Evolutionary conservation across 2,329 filamentous ascomycete species (phyloP).

Genomic region (Cytospora chrysosperma): DNA sequence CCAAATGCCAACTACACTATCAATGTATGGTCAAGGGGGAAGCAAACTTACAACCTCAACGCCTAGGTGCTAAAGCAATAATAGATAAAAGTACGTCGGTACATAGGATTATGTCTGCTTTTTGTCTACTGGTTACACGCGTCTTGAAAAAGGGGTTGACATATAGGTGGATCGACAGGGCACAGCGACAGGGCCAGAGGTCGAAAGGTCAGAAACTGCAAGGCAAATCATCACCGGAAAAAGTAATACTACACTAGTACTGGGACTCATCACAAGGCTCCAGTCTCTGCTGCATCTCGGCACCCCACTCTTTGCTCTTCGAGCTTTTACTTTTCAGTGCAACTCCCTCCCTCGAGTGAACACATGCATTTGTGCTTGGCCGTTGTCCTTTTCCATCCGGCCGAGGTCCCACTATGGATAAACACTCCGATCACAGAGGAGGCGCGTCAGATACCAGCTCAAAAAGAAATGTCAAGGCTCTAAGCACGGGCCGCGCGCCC

Average conservation of each 20-base stretch:
- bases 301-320: neutral
- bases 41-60: neutral
- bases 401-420: neutral
- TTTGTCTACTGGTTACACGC: neutral
- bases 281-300: neutral
- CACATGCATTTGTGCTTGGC: neutral
- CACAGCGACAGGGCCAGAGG: neutral
- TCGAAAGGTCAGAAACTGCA: too few species aligned
- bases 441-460: neutral
- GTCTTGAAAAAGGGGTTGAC: slow-evolving; percentile 6
- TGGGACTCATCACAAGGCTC: neutral
- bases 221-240: neutral
- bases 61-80: neutral
- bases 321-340: neutral
- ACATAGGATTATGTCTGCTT: neutral
- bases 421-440: neutral
- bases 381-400: neutral
- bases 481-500: neutral
- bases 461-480: slow-evolving; percentile 1
- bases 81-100: neutral
- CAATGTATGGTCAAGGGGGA: neutral
- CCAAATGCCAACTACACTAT: neutral
- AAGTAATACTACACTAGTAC: neutral
- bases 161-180: neutral
- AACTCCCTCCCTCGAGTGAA: neutral